These are phyloP conservation scores for Cutaneotrichosporon cavernicola DNA, from an alignment of 1,284 basidiomycete species.

Conservation along the genomic window DNA sequence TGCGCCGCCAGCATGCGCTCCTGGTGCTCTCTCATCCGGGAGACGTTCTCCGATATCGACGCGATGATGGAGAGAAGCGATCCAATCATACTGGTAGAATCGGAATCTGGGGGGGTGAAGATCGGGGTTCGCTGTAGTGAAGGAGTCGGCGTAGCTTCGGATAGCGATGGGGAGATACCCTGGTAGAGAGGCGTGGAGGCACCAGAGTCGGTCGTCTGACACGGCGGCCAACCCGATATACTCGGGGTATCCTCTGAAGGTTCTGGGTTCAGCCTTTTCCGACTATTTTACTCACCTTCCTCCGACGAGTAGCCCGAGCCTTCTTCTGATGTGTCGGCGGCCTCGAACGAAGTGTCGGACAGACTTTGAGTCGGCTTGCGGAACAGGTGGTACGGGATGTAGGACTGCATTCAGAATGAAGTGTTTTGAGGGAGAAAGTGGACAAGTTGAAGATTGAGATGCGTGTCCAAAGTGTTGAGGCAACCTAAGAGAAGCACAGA, in stretches of 20 bases:
- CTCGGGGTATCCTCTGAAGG: background rate
- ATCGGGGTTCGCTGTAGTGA: background rate
- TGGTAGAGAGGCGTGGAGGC: background rate
- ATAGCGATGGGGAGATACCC: background rate
- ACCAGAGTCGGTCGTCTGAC: background rate
- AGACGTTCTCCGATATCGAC: background rate
- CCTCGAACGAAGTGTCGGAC: background rate
- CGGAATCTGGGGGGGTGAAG: background rate
- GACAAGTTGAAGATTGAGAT: background rate
- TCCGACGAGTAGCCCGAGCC: background rate
- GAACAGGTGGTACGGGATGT: background rate
- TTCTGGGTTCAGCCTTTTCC: background rate
- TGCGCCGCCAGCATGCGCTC: background rate
- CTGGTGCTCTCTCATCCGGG: background rate
- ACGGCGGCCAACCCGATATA: background rate
- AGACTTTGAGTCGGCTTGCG: background rate
- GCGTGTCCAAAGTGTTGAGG: background rate
- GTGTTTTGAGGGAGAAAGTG: background rate
- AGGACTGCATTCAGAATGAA: background rate
- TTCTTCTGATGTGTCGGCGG: background rate
- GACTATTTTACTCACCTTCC: background rate
- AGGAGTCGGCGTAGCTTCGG: background rate
- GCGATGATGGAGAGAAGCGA: background rate
- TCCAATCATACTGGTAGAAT: background rate
- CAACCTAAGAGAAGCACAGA: background rate